Base-by-base conservation (phyloP, 805 yeast species). In the Kuraishia capsulata region DNA sequence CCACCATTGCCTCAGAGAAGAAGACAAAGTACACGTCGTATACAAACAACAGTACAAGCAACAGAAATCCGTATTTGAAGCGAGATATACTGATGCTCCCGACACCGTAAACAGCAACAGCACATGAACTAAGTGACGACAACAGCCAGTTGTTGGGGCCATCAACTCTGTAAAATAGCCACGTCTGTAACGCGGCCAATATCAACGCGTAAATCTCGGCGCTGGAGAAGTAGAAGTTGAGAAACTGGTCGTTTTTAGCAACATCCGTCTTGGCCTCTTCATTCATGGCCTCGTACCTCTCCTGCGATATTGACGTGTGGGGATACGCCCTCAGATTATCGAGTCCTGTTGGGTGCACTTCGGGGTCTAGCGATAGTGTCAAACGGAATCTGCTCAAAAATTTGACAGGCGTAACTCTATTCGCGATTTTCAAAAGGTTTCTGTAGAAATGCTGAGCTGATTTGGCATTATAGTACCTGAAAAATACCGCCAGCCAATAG, bases 11-110 rank as follows among this genome's bases (percentile, higher is more conserved):
- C 25, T 69, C 65, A 0, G 83, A 67, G 4, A 69, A 73, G 54
- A 78, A 81, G 1, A 81, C 88, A 57, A 81, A 81, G 51, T 69
- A 78, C 30, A 77, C 64, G 51, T 81, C 88, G 52, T 80, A 81
- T 30, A 71, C 44, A 47, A 79, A 77, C 32, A 81, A 64, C 2
- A 71, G 71, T 2, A 47, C 41, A 19, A 81, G 56, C 25, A 78
- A 49, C 9, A 71, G 43, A 13, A 62, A 48, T 3, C 73, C 78
- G 1, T 69, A 57, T 37, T 57, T 62, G 48, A 78, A 71, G 32
- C 63, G 67, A 14, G 67, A 56, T 10, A 78, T 42, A 36, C 61
- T 56, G 6, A 66, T 40, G 21, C 48, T 44, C 13, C 58, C 50
- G 18, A 76, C 61, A 1, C 73, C 66, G 46, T 55, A 62, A 5